Conservation (phyloP, 2,329 filamentous ascomycete species). For the Colletotrichum shisoi region DNA sequence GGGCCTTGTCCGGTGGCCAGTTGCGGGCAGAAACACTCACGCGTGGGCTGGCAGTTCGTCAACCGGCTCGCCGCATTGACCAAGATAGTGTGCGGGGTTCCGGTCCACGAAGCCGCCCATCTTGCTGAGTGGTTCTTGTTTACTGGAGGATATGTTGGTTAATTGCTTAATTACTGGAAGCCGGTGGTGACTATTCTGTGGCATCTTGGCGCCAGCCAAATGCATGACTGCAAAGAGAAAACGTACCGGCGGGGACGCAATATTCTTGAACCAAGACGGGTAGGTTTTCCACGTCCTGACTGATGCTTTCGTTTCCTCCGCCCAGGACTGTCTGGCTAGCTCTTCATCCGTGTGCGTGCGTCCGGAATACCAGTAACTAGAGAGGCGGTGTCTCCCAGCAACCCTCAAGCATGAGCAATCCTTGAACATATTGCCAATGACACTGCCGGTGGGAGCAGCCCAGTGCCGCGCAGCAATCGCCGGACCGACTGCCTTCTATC, state of each 20-base stretch:
- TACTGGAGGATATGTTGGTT: background rate
- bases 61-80: constrained; percentile 4
- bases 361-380: background rate
- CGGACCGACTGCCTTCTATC: constrained; percentile 5
- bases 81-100: constrained; percentile 4
- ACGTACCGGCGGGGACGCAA: no score
- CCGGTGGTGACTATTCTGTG: background rate
- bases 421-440: background rate
- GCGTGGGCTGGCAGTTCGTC: background rate
- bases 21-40: constrained; percentile 5
- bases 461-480: background rate
- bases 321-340: background rate
- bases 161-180: background rate
- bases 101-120: background rate
- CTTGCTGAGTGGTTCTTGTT: background rate
- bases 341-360: background rate
- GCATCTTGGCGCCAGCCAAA: background rate
- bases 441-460: background rate
- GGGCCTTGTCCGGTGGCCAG: background rate
- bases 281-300: background rate
- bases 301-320: background rate
- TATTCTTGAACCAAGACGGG: background rate
- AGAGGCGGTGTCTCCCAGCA: background rate
- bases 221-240: background rate
- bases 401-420: background rate